Conservation (phyloP, 305 asterid species). For the Fraxinus albicans region DNA sequence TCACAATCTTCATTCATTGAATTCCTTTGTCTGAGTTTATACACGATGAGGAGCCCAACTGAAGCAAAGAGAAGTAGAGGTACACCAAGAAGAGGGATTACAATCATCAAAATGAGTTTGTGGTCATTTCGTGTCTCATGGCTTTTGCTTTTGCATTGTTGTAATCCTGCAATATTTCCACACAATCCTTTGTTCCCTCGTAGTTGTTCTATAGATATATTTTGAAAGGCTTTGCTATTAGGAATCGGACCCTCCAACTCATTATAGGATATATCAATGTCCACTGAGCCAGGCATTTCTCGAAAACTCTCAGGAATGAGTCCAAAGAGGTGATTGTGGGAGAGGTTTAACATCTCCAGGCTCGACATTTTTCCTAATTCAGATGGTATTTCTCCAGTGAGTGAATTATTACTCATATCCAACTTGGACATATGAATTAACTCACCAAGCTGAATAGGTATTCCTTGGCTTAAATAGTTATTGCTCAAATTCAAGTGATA, state of each 20-base stretch:
- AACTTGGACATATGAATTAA: neutral
- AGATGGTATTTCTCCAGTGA: neutral
- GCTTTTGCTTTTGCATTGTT: neutral
- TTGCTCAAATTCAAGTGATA: neutral
- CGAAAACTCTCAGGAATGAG: neutral
- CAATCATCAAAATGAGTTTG: constrained; percentile 13
- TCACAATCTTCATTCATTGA: neutral
- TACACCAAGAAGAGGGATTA: constrained; percentile 26
- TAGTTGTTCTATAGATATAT: constrained; percentile 17
- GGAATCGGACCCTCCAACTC: constrained; percentile 26
- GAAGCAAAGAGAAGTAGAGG: constrained; percentile 11
- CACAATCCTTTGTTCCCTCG: constrained; percentile 31
- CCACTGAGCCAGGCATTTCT: neutral
- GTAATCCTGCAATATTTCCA: constrained; percentile 24
- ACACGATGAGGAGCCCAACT: neutral
- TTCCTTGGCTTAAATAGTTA: constrained; percentile 3
- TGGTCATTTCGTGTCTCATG: neutral
- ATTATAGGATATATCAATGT: neutral
- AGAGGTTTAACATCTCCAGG: neutral
- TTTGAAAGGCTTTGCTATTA: constrained; percentile 11
- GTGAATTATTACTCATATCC: constrained; percentile 24
- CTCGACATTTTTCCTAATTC: neutral
- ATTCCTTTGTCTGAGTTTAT: neutral
- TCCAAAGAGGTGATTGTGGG: neutral
- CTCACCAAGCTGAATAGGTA: constrained; percentile 14